phyloP scores from a whole-genome alignment of 176 grass and related monocot genomes.

The Otatea glauca region DNA sequence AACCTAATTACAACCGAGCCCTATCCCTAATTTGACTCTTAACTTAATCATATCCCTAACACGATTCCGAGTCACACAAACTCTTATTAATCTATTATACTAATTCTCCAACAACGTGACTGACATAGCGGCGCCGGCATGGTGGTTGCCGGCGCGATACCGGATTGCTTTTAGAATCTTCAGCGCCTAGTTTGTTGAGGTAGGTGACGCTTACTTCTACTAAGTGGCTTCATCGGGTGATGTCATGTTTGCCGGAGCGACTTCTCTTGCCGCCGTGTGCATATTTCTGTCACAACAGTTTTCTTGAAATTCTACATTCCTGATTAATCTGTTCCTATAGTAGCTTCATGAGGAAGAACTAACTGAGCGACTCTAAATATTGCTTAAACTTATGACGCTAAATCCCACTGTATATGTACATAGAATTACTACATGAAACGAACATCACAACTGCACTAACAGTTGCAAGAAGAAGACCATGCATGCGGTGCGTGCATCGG shows the following conservation, averaged over 20 bases:
- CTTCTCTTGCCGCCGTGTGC: neutral
- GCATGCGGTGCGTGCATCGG: neutral
- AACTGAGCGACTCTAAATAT: neutral
- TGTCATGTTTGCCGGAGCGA: neutral
- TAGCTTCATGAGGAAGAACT: neutral
- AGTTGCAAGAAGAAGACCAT: neutral
- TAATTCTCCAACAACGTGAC: too few relatives aligned
- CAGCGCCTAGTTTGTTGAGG: neutral
- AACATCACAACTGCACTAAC: neutral
- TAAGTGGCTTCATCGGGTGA: neutral
- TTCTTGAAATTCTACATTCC: neutral
- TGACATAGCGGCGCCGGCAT: neutral
- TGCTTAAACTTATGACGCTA: neutral
- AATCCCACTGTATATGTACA: neutral
- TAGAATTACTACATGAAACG: neutral
- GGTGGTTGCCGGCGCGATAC: neutral
- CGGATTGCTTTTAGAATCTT: neutral
- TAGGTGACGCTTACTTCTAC: neutral
- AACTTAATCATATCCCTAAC: too few relatives aligned
- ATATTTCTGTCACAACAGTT: neutral
- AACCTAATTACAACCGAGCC: too few relatives aligned
- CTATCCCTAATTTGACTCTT: too few relatives aligned
- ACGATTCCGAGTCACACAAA: too few relatives aligned
- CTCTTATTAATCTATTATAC: too few relatives aligned
- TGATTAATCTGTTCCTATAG: neutral